Percentiles rank a stretch among this genome's conserved stretches.
Conservation (phyloP, 768 basidiomycete genomes). For the Agaricus bisporus region DNA sequence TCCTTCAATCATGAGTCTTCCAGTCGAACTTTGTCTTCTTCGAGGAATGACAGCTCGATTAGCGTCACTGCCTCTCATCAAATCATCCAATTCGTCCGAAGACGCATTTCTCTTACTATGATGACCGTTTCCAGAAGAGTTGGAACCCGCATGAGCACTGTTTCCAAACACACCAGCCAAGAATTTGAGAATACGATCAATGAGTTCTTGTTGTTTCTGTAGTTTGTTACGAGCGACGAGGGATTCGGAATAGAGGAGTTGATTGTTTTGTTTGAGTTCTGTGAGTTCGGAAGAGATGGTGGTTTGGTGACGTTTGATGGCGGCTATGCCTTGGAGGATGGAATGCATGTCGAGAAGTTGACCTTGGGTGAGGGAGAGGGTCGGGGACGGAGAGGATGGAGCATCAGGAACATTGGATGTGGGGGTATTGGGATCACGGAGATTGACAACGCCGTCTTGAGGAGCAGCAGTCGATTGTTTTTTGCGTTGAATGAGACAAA, state of each 20-base stretch:
- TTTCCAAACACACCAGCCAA: conserved; percentile 92
- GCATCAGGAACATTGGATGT: neutral
- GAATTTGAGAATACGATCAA: conserved; percentile 93
- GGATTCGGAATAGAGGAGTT: conserved; percentile 91
- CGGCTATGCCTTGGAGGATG: conserved; percentile 75
- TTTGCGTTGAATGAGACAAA: conserved; percentile 86
- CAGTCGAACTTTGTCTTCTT: conserved; percentile 5
- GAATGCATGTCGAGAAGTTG: conserved; percentile 73
- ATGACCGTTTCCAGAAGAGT: conserved; percentile 25
- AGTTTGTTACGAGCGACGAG: conserved; percentile 70
- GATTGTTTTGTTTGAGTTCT: conserved; percentile 82
- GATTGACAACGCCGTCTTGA: conserved; percentile 23
- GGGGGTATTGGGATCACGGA: conserved; percentile 17
- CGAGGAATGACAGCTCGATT: neutral
- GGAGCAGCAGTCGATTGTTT: conserved; percentile 39
- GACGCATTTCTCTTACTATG: conserved; percentile 22
- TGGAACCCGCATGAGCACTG: neutral
- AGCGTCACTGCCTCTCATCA: neutral
- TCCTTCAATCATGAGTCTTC: conserved; percentile 67
- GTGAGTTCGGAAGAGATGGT: conserved; percentile 87
- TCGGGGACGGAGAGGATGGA: conserved; percentile 6
- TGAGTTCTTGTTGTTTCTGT: conserved; percentile 93
- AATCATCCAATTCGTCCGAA: conserved; percentile 4
- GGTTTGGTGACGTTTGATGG: conserved; percentile 88
- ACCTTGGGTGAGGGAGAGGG: conserved; percentile 28